Percentiles rank a stretch among this genome's conserved stretches.
These are phyloP conservation scores for Stellera chamaejasme DNA, from an alignment of 345 rosid genomes.

Conservation along the genomic window DNA sequence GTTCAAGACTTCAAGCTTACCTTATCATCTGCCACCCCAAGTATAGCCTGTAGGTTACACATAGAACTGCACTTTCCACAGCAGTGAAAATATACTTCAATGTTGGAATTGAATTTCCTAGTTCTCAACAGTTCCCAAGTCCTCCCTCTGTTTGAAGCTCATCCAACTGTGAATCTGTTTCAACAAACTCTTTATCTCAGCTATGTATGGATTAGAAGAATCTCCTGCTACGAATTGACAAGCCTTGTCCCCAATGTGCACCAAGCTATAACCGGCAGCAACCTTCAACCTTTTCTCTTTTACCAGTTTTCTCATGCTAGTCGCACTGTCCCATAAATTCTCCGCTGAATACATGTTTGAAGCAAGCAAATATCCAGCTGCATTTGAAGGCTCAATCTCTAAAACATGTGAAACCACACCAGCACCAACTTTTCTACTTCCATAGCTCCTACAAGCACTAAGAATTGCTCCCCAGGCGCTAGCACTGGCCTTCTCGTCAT, in stretches of 20 bases:
- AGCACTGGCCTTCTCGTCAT: slow-evolving; percentile 26
- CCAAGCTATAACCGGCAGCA: slow-evolving; percentile 52
- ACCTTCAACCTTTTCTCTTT: slow-evolving; percentile 38
- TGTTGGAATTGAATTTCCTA: too few relatives aligned
- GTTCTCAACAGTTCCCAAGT: not conserved
- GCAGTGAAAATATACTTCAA: too few relatives aligned
- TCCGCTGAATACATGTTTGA: slow-evolving; percentile 42
- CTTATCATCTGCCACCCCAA: too few relatives aligned
- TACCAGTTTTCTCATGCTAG: slow-evolving; percentile 41
- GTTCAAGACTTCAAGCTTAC: too few relatives aligned
- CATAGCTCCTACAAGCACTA: slow-evolving; percentile 46
- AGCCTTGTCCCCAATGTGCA: slow-evolving; percentile 23
- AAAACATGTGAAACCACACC: slow-evolving; percentile 36
- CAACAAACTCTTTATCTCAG: slow-evolving; percentile 19
- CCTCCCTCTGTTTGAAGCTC: slow-evolving; percentile 9
- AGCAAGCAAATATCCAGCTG: slow-evolving; percentile 53
- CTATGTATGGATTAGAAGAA: slow-evolving; percentile 17
- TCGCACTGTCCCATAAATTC: slow-evolving; percentile 46
- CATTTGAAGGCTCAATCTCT: slow-evolving; percentile 44
- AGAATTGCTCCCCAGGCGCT: slow-evolving; percentile 66
- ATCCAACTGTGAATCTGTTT: slow-evolving; percentile 30
- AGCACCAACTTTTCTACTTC: slow-evolving; percentile 26
- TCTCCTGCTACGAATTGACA: slow-evolving; percentile 51
- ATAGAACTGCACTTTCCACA: too few relatives aligned
- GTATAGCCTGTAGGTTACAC: too few relatives aligned